Evolutionary conservation across 257 asterid genomes (phyloP), one percentile per base, ranked within the genome.

Genomic region (Rhazya stricta): DNA sequence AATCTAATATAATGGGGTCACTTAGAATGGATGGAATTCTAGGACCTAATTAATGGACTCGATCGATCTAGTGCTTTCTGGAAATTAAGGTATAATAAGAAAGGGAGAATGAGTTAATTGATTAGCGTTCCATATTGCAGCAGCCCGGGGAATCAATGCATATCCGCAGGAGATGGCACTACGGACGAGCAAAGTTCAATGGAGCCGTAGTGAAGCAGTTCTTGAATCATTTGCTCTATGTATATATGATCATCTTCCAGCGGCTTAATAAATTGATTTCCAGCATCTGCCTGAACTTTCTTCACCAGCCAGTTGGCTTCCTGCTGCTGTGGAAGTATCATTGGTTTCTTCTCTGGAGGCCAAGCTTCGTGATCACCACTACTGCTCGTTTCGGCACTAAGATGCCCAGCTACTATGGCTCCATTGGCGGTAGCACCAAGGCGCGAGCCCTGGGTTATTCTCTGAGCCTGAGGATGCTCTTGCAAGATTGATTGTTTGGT

Each of bases 211-310:
- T 93, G 87, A 71, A 93, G 87, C 85, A 93, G 71, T 84, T 93
- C 98, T 70, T 89, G 88, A 77, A 93, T 93, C 98, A 91, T 91
- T 83, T 91, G 95, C 79, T 89, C 93, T 36, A 93, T n/a, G n/a
- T n/a, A n/a, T n/a, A n/a, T 91, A 25, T 91, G 88, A 78, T 88
- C 92, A 72, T 93, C 97, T 80, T 91, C 98, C 60, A 88, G 84
- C 37, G 82, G 77, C 78, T 79, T 80, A 16, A 81, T 69, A 51
- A 51, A 67, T 61, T 78, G 79, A 25, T 75, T 79, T 15, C 3
- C 25, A 37, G 56, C 67, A 13, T 71, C 75, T 18, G 57, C 69
- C 46, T 69, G 42, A 32, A 69, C 74, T 74, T 76, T 74, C 68
- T 37, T 74, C n/a, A 10, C 65, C 42, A 39, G 57, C 75, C 74